Base-by-base conservation (phyloP, 2,329 filamentous ascomycete genomes). In the Seiridium cupressi region DNA sequence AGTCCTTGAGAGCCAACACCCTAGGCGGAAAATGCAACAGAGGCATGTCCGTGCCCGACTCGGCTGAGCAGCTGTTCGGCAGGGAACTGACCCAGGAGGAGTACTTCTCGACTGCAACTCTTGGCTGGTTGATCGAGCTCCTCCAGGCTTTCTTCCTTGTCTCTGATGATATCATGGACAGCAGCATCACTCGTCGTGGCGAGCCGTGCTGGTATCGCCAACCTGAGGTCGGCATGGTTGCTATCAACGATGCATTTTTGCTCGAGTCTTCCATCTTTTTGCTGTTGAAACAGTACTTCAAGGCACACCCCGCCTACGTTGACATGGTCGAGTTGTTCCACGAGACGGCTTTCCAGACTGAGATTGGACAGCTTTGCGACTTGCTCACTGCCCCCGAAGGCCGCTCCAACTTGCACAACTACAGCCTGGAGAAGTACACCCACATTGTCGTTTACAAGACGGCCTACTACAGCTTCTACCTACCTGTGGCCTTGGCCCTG, bases 401-500 rank as follows among this genome's bases (percentile, higher is more conserved):
- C 76, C 83, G 89, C 63, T 91, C 98, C 72, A 88, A 98, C 79
- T 88, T 99, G 65, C 83, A 91, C 84, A 97, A 97, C 82, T 99
- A 99, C 84, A 93, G 88, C 76, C 84, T 97, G 77, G 85, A 93
- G 63, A 99, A 97, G 84, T 97, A 97, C 83, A 88, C 84, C 70
- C 99, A 98, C 84, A 99, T 99, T 72, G 95, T 99, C 80, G 91
- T 96, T 79, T 98, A 96, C 88, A 99, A 99, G 88, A 99, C 95
- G 32, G 93, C 95, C 56, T 99, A 96, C 83, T 99, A 99, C 84
- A 96, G 91, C 72, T 99, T 99, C 85, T 98, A 98, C 81, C 89
- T 99, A 11, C 95, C 95, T 61, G 93, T 99, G 59, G 94, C 93
- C 8, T 86, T 99, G 49, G 92, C 95, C 4, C 84, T 99, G 69